Percentiles rank a stretch among this genome's conserved stretches.
Conservation (phyloP, 495 filamentous ascomycete genomes). For the Xylaria venustula region DNA sequence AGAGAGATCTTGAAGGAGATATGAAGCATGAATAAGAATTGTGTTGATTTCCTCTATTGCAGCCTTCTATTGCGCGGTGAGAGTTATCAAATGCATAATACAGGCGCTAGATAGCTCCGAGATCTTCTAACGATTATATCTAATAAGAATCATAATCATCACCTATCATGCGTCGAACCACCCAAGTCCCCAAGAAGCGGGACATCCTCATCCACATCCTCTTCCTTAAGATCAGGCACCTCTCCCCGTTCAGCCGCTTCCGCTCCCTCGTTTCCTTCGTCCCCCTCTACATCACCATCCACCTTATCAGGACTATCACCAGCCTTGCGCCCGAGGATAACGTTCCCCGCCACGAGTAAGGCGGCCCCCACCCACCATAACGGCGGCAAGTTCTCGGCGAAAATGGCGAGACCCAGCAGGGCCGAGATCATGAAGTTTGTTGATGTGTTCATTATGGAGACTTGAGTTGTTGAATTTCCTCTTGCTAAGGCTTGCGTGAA, state of each 20-base stretch:
- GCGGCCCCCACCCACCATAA: conserved; percentile 88
- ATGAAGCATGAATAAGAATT: background rate
- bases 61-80: too few species aligned
- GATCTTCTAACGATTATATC: background rate
- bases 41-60: background rate
- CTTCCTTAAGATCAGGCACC: conserved; percentile 22
- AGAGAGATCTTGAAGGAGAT: too few species aligned
- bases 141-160: background rate
- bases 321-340: conserved; percentile 83
- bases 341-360: conserved; percentile 84
- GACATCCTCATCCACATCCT: conserved; percentile 27
- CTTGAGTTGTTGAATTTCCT: conserved; percentile 81
- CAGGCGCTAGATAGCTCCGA: background rate
- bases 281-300: conserved; percentile 25
- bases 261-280: background rate
- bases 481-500: conserved; percentile 80
- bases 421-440: conserved; percentile 92
- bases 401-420: conserved; percentile 73
- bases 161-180: background rate
- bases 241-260: conserved; percentile 16
- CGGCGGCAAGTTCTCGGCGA: conserved; percentile 67
- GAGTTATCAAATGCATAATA: background rate
- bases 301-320: too few species aligned
- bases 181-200: conserved; percentile 25
- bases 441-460: conserved; percentile 89